Evolutionary conservation across 192 early-diverging fungal genomes (phyloP), one percentile per base, ranked within the genome.

Genomic region (Umbelopsis isabellina): DNA sequence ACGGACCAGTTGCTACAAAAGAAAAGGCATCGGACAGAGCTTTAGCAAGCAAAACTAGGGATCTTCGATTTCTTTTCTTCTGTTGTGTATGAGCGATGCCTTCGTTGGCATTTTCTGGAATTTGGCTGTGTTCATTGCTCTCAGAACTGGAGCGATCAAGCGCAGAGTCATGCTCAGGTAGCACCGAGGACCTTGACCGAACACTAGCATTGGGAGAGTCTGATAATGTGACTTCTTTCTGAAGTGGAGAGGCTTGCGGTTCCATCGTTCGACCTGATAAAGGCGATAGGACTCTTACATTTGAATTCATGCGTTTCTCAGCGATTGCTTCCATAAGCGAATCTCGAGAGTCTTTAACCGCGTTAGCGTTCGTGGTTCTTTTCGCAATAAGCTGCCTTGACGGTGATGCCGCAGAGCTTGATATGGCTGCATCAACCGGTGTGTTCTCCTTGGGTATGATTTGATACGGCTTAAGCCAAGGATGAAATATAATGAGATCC

Each of bases 401-500:
- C 13, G n/a, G 69, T 65, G 67, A 1, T 11, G 27, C 35, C 37
- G 46, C 3, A 25, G 27, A 47, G 20, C 7, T 65, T 49, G 33
- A 37, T 33, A 35, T 46, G 20, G 52, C n/a, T 37, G 30, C 30
- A 15, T 46, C 16, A 3, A 67, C 22, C 46, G 33, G 8, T 16
- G 23, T 33, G 20, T 66, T 35, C 49, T 37, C 48, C 23, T 49
- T 46, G n/a, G 66, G 25, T 18, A 52, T 53, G n/a, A 66, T 22
- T 13, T 47, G 45, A 33, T 79, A 72, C 35, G 70, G 27, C 35
- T 79, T 79, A 9, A 79, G 47, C 78, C 78, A 79, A 44, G 73
- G 78, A 46, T 79, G 78, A 52, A 75, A 75, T 2, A 75, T 55
- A 22, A 79, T 49, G 16, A 79, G 49, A 65, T 79, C 78, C 16